Conservation (phyloP, 768 basidiomycete species). For the Termitomyces sp. region DNA sequence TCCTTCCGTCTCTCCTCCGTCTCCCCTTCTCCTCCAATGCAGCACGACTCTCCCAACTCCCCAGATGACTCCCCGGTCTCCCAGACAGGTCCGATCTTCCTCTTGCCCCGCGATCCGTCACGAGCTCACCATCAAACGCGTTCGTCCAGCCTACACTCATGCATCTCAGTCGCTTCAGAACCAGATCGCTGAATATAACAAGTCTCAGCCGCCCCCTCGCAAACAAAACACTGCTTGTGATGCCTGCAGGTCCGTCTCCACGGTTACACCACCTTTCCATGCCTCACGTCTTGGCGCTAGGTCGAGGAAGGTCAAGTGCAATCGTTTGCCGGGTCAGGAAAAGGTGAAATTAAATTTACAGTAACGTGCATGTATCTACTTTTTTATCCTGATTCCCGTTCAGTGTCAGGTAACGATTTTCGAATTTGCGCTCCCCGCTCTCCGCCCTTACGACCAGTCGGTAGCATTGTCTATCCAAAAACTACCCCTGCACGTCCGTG, state of each 20-base stretch:
- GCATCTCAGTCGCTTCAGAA: slow-evolving; percentile 70
- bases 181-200: slow-evolving; percentile 79
- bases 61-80: slow-evolving; percentile 17
- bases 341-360: slow-evolving; percentile 48
- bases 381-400: not conserved
- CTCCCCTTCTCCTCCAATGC: slow-evolving; percentile 25
- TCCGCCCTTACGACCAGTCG: slow-evolving; percentile 5
- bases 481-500: slow-evolving; percentile 88
- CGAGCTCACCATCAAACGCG: slow-evolving; percentile 13
- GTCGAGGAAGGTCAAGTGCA: slow-evolving; percentile 86
- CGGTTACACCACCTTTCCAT: slow-evolving; percentile 6
- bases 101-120: slow-evolving; percentile 8
- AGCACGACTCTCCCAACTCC: slow-evolving; percentile 27
- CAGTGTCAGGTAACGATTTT: slow-evolving; percentile 60
- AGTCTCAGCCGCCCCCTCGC: slow-evolving; percentile 77
- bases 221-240: slow-evolving; percentile 95
- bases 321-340: slow-evolving; percentile 76
- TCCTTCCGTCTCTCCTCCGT: slow-evolving; percentile 14
- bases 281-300: slow-evolving; percentile 32
- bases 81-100: slow-evolving; percentile 26
- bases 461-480: slow-evolving; percentile 84
- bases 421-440: slow-evolving; percentile 11
- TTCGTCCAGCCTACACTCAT: slow-evolving; percentile 50
- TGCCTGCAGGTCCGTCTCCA: slow-evolving; percentile 66
- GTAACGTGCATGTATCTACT: not conserved